These are phyloP conservation scores for Crepidotus variabilis DNA, from an alignment of 768 basidiomycete species.

Conservation along the genomic window DNA sequence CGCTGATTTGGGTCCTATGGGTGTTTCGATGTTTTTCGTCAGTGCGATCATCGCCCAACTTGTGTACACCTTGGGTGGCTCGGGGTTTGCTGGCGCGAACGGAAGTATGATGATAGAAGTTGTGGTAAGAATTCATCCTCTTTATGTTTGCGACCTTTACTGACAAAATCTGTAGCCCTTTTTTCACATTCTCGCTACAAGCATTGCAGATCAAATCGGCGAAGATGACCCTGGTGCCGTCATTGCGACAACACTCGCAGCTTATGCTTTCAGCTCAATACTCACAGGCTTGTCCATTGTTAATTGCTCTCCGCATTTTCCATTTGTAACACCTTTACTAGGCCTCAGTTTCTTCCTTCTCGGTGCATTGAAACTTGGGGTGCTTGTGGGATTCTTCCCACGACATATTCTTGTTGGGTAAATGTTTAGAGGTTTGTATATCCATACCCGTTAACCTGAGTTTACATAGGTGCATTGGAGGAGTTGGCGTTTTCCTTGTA, in stretches of 20 bases:
- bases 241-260: constrained; percentile 89
- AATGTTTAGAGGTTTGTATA: constrained; percentile 23
- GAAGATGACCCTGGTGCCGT: constrained; percentile 65
- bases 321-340: constrained; percentile 14
- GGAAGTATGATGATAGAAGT: constrained; percentile 99
- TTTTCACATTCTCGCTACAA: constrained; percentile 86
- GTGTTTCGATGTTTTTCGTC: constrained; percentile 95
- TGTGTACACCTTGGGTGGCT: constrained; percentile 82
- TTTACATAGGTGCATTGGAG: constrained; percentile 71
- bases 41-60: constrained; percentile 81
- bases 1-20: constrained; percentile 74
- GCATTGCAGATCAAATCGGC: constrained; percentile 70
- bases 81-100: constrained; percentile 85
- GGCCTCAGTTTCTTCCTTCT: constrained; percentile 84
- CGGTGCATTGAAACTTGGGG: constrained; percentile 78
- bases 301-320: background rate
- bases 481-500: constrained; percentile 92
- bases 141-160: background rate
- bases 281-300: constrained; percentile 61
- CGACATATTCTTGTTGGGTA: constrained; percentile 95
- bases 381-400: constrained; percentile 92
- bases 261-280: constrained; percentile 83
- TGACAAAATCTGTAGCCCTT: constrained; percentile 60
- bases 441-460: constrained; percentile 9
- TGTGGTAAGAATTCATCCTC: constrained; percentile 53